Evolutionary conservation across 2,329 filamentous ascomycete genomes (phyloP), one percentile per base, ranked within the genome.

Genomic region (Dactylellina haptotyla): DNA sequence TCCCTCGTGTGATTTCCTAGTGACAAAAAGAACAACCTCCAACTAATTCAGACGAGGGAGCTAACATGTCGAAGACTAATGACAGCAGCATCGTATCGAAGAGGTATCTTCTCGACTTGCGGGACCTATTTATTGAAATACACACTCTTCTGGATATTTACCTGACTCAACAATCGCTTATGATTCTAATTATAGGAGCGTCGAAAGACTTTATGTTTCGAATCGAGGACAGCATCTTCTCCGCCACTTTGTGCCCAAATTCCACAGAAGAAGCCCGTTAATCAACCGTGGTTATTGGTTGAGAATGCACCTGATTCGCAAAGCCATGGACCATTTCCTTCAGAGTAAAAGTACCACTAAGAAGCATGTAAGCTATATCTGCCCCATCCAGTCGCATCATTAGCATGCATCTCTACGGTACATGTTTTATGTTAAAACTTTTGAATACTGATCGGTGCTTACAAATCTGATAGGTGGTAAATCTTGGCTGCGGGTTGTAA

Each of bases 51-150:
- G n/a, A n/a, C n/a, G n/a, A n/a, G 3, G 26, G 12, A 10, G 3
- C 18, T 46, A 61, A 43, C 28, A 4, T 39, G 9, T 10, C 16
- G 1, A 50, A 91, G 87, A 97, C 93, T 67, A 97, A 97, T 80
- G 93, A 89, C 79, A 94, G 91, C 81, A 96, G 91, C 79, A 97
- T 97, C 77, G 89, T 93, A 14, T 97, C 93, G 12, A 97, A 97
- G 80, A 85, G 93, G 61, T 77, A 9, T 20, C 4, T 39, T 14
- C 6, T 39, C 16, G n/a, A 20, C 43, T 4, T 5, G 8, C 16
- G 25, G 8, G 25, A n/a, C 20, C n/a, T 14, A 26, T 25, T 37
- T 9, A 6, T 34, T 20, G 34, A n/a, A n/a, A n/a, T n/a, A n/a
- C n/a, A n/a, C n/a, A 14, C 32, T 14, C 14, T 34, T 34, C 32